phyloP scores from a whole-genome alignment of 768 basidiomycete genomes.

The Tubosaeta brunneosetosa region DNA sequence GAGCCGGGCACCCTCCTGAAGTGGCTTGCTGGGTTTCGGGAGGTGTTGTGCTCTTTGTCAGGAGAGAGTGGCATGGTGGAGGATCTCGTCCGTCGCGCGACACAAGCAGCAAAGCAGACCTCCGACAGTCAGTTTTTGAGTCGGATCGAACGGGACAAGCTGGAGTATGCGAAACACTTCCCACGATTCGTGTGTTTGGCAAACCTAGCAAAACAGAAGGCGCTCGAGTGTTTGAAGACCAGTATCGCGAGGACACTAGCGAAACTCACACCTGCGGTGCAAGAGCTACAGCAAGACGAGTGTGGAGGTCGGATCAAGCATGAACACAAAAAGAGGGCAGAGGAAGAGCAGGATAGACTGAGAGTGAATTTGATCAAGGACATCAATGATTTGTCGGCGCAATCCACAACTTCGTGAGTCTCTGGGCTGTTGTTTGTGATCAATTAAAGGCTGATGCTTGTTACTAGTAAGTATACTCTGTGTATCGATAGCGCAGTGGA shows the following conservation, averaged over 20 bases:
- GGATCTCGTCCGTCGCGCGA: constrained; percentile 2
- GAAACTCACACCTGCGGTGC: constrained; percentile 5
- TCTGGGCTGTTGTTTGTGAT: not conserved
- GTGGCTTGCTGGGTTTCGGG: too few species aligned
- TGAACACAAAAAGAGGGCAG: not conserved
- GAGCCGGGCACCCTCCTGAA: too few species aligned
- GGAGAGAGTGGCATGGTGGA: not conserved
- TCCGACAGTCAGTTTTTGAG: constrained; percentile 1
- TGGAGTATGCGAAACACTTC: not conserved
- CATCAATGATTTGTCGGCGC: constrained; percentile 2
- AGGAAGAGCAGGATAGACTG: not conserved
- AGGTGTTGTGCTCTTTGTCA: too few species aligned
- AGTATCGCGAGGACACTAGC: not conserved
- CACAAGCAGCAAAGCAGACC: not conserved
- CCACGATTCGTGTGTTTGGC: constrained; percentile 1
- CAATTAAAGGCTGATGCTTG: not conserved
- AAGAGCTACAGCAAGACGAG: constrained; percentile 4
- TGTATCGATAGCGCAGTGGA: not conserved
- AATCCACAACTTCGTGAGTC: constrained; percentile 1
- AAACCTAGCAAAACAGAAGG: not conserved
- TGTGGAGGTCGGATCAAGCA: not conserved
- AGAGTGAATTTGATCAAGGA: constrained; percentile 14
- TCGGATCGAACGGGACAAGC: not conserved
- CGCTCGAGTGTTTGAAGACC: not conserved
- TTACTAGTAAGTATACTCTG: constrained; percentile 7